phyloP scores from a whole-genome alignment of 2,329 filamentous ascomycete species.

The Penicillium sp. region DNA sequence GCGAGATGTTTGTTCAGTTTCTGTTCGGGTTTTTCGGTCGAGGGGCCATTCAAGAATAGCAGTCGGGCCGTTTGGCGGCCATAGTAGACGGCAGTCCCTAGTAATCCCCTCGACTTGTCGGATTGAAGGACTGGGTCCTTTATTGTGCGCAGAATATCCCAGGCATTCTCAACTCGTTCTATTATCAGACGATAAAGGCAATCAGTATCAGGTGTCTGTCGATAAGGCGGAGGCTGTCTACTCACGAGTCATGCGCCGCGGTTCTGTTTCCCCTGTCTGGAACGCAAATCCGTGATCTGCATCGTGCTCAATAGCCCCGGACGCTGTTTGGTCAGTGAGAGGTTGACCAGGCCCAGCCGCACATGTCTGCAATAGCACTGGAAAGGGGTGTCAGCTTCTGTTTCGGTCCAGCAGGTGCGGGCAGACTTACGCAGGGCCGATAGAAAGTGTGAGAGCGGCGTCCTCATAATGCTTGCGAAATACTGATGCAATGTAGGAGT shows the following conservation, averaged over 20 bases:
- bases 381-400: conserved; percentile 22
- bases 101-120: conserved; percentile 55
- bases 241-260: conserved; percentile 32
- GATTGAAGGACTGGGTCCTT: conserved; percentile 24
- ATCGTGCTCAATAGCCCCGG: conserved; percentile 19
- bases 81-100: conserved; percentile 59
- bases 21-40: conserved; percentile 42
- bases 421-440: conserved; percentile 35
- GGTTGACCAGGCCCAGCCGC: conserved; percentile 26
- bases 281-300: conserved; percentile 22
- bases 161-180: conserved; percentile 35
- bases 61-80: conserved; percentile 60
- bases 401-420: conserved; percentile 2
- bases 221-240: background rate
- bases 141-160: conserved; percentile 29
- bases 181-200: background rate
- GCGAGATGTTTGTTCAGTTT: conserved; percentile 46
- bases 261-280: conserved; percentile 15
- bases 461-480: conserved; percentile 36
- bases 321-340: conserved; percentile 17
- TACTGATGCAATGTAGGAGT: conserved; percentile 16
- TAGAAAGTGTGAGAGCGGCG: conserved; percentile 32
- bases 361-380: conserved; percentile 34
- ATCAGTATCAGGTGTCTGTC: conserved; percentile 6
- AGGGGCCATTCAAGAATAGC: conserved; percentile 63